Conservation (phyloP, 306 rosid genomes). For the Cicer bijugum region DNA sequence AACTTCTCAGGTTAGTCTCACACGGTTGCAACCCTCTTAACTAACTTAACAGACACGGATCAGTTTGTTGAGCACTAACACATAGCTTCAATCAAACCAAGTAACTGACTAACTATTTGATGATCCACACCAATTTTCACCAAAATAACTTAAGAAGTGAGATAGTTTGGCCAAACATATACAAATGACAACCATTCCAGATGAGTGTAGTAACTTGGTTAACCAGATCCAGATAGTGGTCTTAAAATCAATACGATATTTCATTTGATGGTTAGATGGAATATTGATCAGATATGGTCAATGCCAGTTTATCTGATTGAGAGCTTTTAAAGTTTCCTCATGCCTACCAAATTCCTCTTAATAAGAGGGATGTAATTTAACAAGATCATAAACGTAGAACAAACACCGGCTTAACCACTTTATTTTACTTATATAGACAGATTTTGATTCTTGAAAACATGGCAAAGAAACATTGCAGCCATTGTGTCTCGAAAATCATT, state of each 20-base stretch:
- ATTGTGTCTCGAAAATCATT: slow-evolving; percentile 15
- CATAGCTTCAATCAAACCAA: no score
- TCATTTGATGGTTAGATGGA: slow-evolving; percentile 2
- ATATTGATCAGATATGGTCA: slow-evolving; percentile 38
- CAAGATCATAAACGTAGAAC: not conserved
- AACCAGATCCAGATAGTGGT: slow-evolving; percentile 8
- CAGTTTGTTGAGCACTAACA: no score
- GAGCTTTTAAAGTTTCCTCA: not conserved
- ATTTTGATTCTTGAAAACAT: not conserved
- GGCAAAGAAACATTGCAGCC: slow-evolving; percentile 4
- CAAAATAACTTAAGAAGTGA: not conserved
- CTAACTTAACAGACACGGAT: no score
- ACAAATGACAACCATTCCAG: slow-evolving; percentile 20
- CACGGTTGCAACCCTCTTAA: no score
- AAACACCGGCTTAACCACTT: slow-evolving; percentile 22
- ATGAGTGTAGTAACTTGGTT: slow-evolving; percentile 2
- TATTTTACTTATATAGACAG: not conserved
- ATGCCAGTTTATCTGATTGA: slow-evolving; percentile 6
- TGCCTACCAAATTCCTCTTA: not conserved
- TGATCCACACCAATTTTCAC: no score
- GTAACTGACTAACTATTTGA: no score
- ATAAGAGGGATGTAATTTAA: not conserved
- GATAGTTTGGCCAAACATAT: slow-evolving; percentile 28
- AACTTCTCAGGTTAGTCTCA: no score
- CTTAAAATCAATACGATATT: slow-evolving; percentile 5